Evolutionary conservation across 2,329 filamentous ascomycete species (phyloP).

Genomic region (Trichophyton verrucosum): DNA sequence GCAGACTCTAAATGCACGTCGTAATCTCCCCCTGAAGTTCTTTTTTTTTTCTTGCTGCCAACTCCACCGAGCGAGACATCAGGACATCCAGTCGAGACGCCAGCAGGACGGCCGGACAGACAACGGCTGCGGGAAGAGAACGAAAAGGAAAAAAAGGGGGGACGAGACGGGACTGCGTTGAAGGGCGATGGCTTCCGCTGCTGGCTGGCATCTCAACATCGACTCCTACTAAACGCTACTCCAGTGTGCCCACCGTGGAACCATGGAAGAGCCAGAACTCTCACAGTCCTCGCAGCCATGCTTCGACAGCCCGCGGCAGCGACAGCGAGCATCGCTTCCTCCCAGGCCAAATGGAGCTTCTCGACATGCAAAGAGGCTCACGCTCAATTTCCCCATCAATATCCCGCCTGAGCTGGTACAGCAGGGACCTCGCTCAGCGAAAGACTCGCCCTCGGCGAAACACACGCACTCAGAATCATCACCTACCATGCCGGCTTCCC

Average conservation of each 20-base stretch:
- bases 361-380: conserved; percentile 35
- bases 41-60: neutral
- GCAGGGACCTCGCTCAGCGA: conserved; percentile 10
- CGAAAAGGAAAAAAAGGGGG: neutral
- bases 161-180: neutral
- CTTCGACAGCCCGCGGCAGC: conserved; percentile 12
- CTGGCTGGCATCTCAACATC: neutral
- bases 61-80: neutral
- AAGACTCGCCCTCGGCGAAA: conserved; percentile 19
- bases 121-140: no score
- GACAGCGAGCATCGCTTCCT: conserved; percentile 24
- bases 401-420: conserved; percentile 17
- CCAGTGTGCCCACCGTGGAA: neutral
- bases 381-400: conserved; percentile 37
- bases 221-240: neutral
- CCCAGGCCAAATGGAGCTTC: conserved; percentile 24
- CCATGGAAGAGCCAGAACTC: conserved; percentile 10
- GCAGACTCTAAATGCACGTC: neutral
- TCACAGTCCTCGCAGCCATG: conserved; percentile 2
- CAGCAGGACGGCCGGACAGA: no score
- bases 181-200: conserved; percentile 1
- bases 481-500: conserved; percentile 22
- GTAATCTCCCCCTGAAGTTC: neutral
- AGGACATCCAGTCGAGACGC: neutral
- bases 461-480: conserved; percentile 16